phyloP scores from a whole-genome alignment of 495 filamentous ascomycete genomes.

The Aspergillus coremiiformis region DNA sequence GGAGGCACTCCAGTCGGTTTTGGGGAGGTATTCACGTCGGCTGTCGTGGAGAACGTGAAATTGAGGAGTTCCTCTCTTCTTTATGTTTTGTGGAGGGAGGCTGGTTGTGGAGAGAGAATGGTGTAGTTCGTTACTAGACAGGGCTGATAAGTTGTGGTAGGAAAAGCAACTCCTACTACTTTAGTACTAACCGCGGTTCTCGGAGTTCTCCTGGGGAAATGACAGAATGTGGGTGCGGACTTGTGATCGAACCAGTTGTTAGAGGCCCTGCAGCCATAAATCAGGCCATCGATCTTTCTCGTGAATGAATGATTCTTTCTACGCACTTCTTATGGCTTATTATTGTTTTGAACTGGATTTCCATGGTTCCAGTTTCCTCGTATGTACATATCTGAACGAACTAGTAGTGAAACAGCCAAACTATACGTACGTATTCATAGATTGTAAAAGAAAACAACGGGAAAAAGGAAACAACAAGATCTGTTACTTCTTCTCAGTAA shows the following conservation, averaged over 20 bases:
- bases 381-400: too few relatives aligned
- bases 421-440: background rate
- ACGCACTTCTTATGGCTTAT: background rate
- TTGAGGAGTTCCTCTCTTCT: too few relatives aligned
- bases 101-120: too few relatives aligned
- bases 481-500: slow-evolving; percentile 14
- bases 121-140: background rate
- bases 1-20: too few relatives aligned
- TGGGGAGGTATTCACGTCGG: too few relatives aligned
- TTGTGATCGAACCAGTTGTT: background rate
- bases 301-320: background rate
- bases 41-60: too few relatives aligned
- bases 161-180: too few relatives aligned
- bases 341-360: background rate
- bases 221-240: background rate
- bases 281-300: background rate
- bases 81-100: too few relatives aligned
- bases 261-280: background rate
- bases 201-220: background rate
- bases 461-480: background rate
- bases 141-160: background rate
- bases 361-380: too few relatives aligned
- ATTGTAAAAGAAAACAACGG: background rate
- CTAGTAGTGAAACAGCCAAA: background rate
- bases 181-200: background rate